A percentile compares a stretch with the other conserved stretches of the same genome.
phyloP scores from a whole-genome alignment of 805 yeast species.

The Grigorovia yakushimaensis region DNA sequence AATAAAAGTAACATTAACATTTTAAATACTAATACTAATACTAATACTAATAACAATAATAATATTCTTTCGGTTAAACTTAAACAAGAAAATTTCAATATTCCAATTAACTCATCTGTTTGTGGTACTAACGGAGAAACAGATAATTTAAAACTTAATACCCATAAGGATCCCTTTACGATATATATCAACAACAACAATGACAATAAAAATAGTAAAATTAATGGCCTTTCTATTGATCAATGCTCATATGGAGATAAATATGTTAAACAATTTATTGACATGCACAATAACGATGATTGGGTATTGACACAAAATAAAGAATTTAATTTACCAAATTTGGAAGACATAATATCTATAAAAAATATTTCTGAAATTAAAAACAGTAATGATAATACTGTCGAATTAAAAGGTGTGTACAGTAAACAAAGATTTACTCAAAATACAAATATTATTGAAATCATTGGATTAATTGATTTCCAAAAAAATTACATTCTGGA shows the following conservation, averaged over 20 bases:
- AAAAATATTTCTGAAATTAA: neutral
- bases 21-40: neutral
- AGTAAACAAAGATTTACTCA: conserved; percentile 32
- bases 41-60: conserved; percentile 1
- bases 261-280: conserved; percentile 36
- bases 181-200: neutral
- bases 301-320: conserved; percentile 21
- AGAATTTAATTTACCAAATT: neutral
- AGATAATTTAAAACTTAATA: no score
- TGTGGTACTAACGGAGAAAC: neutral
- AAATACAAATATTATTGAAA: conserved; percentile 47
- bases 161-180: no score
- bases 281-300: conserved; percentile 40
- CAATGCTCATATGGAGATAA: conserved; percentile 28
- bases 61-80: neutral
- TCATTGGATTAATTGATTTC: conserved; percentile 63
- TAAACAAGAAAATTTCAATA: neutral
- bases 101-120: neutral
- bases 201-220: neutral
- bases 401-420: conserved; percentile 39
- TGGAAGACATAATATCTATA: neutral
- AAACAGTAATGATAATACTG: neutral
- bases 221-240: neutral
- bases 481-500: conserved; percentile 55
- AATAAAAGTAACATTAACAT: neutral